Evolutionary conservation across 23 red algal species (phyloP).

Genomic region (Cyanidiococcus yangmingshanensis): DNA sequence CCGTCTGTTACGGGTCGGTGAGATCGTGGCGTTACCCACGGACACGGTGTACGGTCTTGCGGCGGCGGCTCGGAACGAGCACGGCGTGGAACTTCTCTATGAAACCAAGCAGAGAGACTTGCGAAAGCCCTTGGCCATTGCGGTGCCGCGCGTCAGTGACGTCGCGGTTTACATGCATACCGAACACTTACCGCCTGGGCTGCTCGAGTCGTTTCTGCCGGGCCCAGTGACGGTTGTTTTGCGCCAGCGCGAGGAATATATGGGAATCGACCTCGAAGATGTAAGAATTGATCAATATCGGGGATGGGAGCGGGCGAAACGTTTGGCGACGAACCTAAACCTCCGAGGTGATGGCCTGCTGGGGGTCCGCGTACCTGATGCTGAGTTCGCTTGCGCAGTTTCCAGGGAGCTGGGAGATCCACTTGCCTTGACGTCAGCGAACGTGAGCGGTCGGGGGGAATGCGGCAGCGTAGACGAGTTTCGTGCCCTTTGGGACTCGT

Average conservation of each 20-base stretch:
- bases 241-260: constrained; percentile 14
- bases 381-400: not conserved
- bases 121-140: constrained; percentile 1
- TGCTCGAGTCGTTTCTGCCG: not conserved
- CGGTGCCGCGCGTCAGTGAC: not conserved
- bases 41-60: constrained; percentile 16
- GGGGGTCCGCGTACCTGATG: constrained; percentile 8
- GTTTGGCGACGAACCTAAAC: constrained; percentile 10
- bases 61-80: not conserved
- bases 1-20: not conserved
- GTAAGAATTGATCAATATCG: not conserved
- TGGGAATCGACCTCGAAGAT: not conserved
- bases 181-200: constrained; percentile 10
- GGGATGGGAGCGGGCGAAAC: constrained; percentile 5
- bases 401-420: constrained; percentile 3
- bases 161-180: constrained; percentile 4
- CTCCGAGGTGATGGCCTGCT: not conserved
- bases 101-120: not conserved
- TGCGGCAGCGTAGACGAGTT: constrained; percentile 18
- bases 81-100: not conserved
- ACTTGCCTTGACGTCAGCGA: constrained; percentile 5
- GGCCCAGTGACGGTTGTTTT: not conserved
- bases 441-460: not conserved
- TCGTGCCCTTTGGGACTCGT: not conserved
- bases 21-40: constrained; percentile 2